These are phyloP conservation scores for Waitea zeae DNA, from an alignment of 1,284 basidiomycete genomes.

Conservation along the genomic window DNA sequence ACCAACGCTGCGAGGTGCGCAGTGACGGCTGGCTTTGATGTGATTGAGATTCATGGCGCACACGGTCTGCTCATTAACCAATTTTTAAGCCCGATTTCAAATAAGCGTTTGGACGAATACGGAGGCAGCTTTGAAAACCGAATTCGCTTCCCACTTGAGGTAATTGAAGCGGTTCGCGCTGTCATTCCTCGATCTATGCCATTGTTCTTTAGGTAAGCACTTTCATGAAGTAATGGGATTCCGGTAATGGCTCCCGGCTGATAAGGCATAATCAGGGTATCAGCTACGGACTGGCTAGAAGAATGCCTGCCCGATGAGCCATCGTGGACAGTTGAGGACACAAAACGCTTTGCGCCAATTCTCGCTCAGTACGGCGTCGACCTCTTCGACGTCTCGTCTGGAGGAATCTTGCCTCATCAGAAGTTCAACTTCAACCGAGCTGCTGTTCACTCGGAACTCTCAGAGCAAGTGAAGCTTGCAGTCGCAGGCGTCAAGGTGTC, in stretches of 20 bases:
- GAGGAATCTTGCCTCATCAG: conserved; percentile 26
- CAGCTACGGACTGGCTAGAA: conserved; percentile 40
- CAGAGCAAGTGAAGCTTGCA: conserved; percentile 14
- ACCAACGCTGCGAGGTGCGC: conserved; percentile 24
- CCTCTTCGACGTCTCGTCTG: conserved; percentile 36
- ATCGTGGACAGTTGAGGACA: conserved; percentile 38
- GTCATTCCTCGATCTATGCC: conserved; percentile 23
- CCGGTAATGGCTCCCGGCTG: conserved; percentile 7
- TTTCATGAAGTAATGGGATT: conserved; percentile 15
- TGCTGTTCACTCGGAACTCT: background rate
- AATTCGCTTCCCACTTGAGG: conserved; percentile 26
- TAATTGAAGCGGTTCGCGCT: conserved; percentile 21
- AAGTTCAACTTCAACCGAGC: conserved; percentile 8
- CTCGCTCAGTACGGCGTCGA: conserved; percentile 39
- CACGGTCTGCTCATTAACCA: conserved; percentile 25
- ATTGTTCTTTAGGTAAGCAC: conserved; percentile 32
- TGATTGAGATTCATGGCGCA: conserved; percentile 42
- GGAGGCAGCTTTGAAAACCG: conserved; percentile 38
- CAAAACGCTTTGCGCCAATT: conserved; percentile 25
- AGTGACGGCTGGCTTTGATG: conserved; percentile 26
- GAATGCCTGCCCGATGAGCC: conserved; percentile 22
- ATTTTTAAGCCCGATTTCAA: conserved; percentile 28
- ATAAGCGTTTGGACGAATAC: conserved; percentile 34
- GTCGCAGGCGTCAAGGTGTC: conserved; percentile 33
- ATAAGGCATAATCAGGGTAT: conserved; percentile 17